phyloP scores from a whole-genome alignment of 805 yeast genomes.

The Metschnikowia colocasiae region DNA sequence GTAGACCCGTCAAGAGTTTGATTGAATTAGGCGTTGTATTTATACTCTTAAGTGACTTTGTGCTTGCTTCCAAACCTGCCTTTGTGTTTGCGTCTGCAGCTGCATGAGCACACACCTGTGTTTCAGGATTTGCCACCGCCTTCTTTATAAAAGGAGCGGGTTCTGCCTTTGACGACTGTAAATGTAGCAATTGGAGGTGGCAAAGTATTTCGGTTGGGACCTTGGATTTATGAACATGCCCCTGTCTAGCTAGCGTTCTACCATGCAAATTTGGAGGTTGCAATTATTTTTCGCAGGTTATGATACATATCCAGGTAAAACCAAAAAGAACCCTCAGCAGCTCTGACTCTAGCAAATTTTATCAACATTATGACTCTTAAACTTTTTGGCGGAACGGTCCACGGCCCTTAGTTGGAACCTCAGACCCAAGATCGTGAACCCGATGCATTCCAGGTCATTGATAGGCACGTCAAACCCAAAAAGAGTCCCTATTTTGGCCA shows the following conservation, averaged over 20 bases:
- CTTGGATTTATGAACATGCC: not conserved
- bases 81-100: slow-evolving; percentile 10
- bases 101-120: not conserved
- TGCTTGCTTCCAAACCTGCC: slow-evolving; percentile 6
- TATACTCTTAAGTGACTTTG: not conserved
- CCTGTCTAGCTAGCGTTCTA: too few relatives aligned
- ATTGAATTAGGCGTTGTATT: not conserved
- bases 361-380: slow-evolving; percentile 73
- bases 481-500: slow-evolving; percentile 65
- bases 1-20: not conserved
- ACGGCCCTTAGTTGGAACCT: slow-evolving; percentile 70
- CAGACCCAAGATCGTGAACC: slow-evolving; percentile 73
- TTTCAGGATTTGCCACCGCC: not conserved
- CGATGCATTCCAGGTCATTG: slow-evolving; percentile 37
- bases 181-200: not conserved
- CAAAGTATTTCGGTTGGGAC: not conserved
- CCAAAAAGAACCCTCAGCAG: too few relatives aligned
- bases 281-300: too few relatives aligned
- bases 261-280: too few relatives aligned
- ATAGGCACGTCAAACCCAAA: slow-evolving; percentile 49
- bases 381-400: slow-evolving; percentile 81
- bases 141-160: not conserved
- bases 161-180: not conserved
- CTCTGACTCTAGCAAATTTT: slow-evolving; percentile 29
- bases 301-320: too few relatives aligned